A percentile compares a stretch with the other conserved stretches of the same genome.
phyloP scores from a whole-genome alignment of 805 yeast genomes.

The Starmerella bombicola region DNA sequence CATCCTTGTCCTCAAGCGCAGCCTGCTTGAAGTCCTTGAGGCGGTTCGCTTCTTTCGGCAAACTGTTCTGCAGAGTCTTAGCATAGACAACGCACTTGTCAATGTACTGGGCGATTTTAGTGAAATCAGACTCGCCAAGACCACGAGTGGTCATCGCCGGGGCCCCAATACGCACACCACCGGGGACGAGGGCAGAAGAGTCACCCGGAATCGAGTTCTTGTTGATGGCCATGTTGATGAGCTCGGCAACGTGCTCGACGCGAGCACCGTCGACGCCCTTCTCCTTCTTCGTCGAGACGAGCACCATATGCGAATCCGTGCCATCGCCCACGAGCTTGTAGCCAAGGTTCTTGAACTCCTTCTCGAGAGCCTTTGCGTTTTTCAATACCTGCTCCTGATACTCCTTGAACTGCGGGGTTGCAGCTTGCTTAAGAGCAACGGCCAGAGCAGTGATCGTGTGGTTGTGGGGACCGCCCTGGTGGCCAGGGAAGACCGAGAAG shows the following conservation, averaged over 20 bases:
- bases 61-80: slow-evolving; percentile 54
- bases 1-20: slow-evolving; percentile 52
- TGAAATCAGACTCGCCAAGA: slow-evolving; percentile 75
- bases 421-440: slow-evolving; percentile 90
- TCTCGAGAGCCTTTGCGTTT: slow-evolving; percentile 77
- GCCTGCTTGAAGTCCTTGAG: slow-evolving; percentile 89
- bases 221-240: slow-evolving; percentile 88
- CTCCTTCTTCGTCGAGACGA: slow-evolving; percentile 67
- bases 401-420: slow-evolving; percentile 75
- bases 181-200: slow-evolving; percentile 90
- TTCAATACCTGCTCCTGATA: slow-evolving; percentile 80
- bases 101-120: slow-evolving; percentile 64
- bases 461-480: slow-evolving; percentile 99
- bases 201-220: slow-evolving; percentile 98
- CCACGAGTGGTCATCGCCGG: slow-evolving; percentile 99
- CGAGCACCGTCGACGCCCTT: slow-evolving; percentile 94
- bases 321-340: slow-evolving; percentile 85
- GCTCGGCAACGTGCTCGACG: slow-evolving; percentile 88
- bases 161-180: slow-evolving; percentile 94
- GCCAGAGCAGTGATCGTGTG: slow-evolving; percentile 97
- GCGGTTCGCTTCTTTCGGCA: slow-evolving; percentile 83
- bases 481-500: slow-evolving; percentile 99
- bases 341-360: slow-evolving; percentile 55
- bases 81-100: slow-evolving; percentile 70
- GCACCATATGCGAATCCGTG: slow-evolving; percentile 93